These are phyloP conservation scores for Cryptococcus sp. DNA, from an alignment of 1,284 basidiomycete genomes.

Conservation along the genomic window DNA sequence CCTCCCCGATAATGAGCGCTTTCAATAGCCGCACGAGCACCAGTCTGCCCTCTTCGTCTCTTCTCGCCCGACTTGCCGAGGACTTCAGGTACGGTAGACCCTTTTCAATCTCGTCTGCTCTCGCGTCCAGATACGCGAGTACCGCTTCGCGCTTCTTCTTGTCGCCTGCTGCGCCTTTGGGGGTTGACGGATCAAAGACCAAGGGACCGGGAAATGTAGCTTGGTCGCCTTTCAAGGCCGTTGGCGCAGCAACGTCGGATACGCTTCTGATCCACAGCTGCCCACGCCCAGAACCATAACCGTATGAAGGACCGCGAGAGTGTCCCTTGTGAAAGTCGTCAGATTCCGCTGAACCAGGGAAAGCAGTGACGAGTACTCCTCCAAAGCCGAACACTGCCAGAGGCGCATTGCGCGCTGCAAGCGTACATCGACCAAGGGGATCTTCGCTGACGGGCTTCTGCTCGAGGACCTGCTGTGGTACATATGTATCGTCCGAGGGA, in stretches of 20 bases:
- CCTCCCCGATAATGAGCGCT: conserved; percentile 82
- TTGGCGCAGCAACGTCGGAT: conserved; percentile 68
- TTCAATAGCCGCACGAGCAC: conserved; percentile 73
- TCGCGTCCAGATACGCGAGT: conserved; percentile 71
- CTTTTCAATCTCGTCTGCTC: conserved; percentile 72
- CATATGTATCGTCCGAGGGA: conserved; percentile 67
- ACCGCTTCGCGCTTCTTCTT: conserved; percentile 85
- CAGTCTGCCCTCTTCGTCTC: conserved; percentile 72
- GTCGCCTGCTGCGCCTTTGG: conserved; percentile 60
- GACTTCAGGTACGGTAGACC: conserved; percentile 71
- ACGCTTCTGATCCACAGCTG: conserved; percentile 69
- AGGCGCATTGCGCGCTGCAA: conserved; percentile 63
- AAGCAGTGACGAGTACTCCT: conserved; percentile 80
- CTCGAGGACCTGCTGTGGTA: conserved; percentile 48
- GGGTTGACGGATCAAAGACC: conserved; percentile 69
- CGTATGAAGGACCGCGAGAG: conserved; percentile 58
- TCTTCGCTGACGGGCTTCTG: conserved; percentile 64
- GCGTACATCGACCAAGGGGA: conserved; percentile 71
- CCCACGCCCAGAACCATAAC: conserved; percentile 61
- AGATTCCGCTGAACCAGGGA: conserved; percentile 70
- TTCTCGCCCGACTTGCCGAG: conserved; percentile 55
- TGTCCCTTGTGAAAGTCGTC: conserved; percentile 76
- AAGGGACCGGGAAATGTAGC: conserved; percentile 80
- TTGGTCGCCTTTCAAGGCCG: conserved; percentile 62
- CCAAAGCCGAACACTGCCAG: conserved; percentile 87